Evolutionary conservation across 768 basidiomycete species (phyloP).

Genomic region (Boletus rufocinnamomeus): DNA sequence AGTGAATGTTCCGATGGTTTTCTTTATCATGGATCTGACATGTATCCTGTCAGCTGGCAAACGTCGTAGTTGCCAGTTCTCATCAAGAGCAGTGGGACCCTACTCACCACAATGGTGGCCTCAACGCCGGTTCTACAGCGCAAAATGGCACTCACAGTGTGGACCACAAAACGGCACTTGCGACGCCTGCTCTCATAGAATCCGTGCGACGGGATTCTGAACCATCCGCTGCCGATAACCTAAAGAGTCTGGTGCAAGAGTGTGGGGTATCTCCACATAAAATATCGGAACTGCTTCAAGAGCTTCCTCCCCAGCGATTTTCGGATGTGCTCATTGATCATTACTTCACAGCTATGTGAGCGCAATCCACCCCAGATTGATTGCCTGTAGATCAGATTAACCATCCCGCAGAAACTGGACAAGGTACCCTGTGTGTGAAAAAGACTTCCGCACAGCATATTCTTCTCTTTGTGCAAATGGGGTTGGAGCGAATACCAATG

Average conservation of each 20-base stretch:
- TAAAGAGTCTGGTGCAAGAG: slow-evolving; percentile 85
- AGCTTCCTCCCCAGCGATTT: slow-evolving; percentile 76
- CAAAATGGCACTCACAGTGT: slow-evolving; percentile 29
- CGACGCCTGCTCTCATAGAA: slow-evolving; percentile 39
- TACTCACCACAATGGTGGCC: slow-evolving; percentile 16
- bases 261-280: slow-evolving; percentile 92
- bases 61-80: slow-evolving; percentile 49
- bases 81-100: slow-evolving; percentile 33
- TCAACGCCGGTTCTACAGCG: slow-evolving; percentile 10
- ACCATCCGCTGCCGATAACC: slow-evolving; percentile 71
- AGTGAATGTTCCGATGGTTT: slow-evolving; percentile 43
- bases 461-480: slow-evolving; percentile 64
- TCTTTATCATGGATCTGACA: slow-evolving; percentile 25
- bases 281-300: slow-evolving; percentile 85
- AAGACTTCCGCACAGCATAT: slow-evolving; percentile 75
- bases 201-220: slow-evolving; percentile 45
- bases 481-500: slow-evolving; percentile 64
- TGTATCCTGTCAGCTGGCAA: slow-evolving; percentile 46
- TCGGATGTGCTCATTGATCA: slow-evolving; percentile 81
- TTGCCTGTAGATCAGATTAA: slow-evolving; percentile 2
- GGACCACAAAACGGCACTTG: slow-evolving; percentile 32
- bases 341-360: slow-evolving; percentile 76
- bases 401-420: slow-evolving; percentile 75
- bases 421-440: slow-evolving; percentile 87
- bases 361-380: slow-evolving; percentile 5